Conservation (phyloP, 169 alveolate species). For the Eimeria tenella region DNA sequence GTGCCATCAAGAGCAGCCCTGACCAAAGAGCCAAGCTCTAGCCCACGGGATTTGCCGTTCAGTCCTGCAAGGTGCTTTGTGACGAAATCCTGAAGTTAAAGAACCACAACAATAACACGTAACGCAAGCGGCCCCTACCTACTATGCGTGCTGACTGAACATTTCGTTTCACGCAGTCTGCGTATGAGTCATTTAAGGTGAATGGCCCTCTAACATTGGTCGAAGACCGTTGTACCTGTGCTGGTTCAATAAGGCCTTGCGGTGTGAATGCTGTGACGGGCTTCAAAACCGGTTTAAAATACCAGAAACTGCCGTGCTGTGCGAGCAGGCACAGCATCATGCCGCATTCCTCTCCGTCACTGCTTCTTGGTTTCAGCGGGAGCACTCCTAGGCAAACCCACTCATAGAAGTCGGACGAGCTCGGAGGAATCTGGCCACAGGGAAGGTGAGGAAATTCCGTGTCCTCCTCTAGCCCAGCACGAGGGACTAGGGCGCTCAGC, state of each 20-base stretch:
- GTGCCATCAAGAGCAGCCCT: conserved; percentile 47
- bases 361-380: conserved; percentile 51
- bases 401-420: conserved; percentile 65
- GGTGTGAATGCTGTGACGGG: conserved; percentile 79
- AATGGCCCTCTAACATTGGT: background rate
- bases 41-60: conserved; percentile 7
- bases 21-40: conserved; percentile 54
- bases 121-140: too few relatives aligned
- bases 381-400: conserved; percentile 74
- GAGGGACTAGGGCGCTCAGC: conserved; percentile 68
- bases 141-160: too few relatives aligned
- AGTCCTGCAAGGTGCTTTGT: conserved; percentile 6
- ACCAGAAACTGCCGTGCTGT: conserved; percentile 74
- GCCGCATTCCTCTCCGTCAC: conserved; percentile 59
- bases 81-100: conserved; percentile 48
- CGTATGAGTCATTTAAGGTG: too few relatives aligned
- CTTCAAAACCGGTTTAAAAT: conserved; percentile 67
- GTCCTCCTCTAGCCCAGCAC: conserved; percentile 31
- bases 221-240: conserved; percentile 54
- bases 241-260: conserved; percentile 73
- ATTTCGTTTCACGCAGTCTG: too few relatives aligned
- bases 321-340: conserved; percentile 73
- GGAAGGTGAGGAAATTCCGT: conserved; percentile 56
- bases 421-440: conserved; percentile 62
- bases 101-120: background rate